A percentile compares a stretch with the other conserved stretches of the same genome.
phyloP scores from a whole-genome alignment of 192 early-diverging fungal species.

The Umbelopsis sp. region DNA sequence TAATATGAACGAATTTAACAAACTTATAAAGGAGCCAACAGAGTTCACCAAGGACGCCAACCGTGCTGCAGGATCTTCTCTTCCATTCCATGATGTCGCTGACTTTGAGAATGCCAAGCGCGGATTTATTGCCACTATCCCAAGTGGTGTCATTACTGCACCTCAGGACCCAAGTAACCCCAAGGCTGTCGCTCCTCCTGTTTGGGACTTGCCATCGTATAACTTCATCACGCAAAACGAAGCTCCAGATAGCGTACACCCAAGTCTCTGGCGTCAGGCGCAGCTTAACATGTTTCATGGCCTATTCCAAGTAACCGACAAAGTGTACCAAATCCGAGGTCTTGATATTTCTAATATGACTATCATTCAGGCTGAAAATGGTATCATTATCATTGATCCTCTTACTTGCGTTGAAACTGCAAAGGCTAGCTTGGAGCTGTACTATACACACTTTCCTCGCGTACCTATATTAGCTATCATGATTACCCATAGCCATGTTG shows the following conservation, averaged over 20 bases:
- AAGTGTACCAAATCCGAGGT: constrained; percentile 6
- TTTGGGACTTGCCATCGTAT: background rate
- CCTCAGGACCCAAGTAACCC: background rate
- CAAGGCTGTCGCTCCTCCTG: background rate
- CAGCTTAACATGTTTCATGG: background rate
- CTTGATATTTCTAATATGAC: constrained; percentile 3
- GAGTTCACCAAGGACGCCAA: background rate
- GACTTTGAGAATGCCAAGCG: constrained; percentile 14
- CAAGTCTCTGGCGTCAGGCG: constrained; percentile 10
- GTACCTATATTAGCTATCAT: background rate
- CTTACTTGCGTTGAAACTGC: background rate
- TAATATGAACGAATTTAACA: background rate
- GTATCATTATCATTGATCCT: constrained; percentile 4
- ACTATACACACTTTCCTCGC: background rate
- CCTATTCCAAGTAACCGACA: background rate
- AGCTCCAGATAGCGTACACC: background rate
- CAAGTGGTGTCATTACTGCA: background rate
- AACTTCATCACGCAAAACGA: background rate
- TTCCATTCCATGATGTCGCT: background rate
- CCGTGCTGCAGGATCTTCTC: background rate
- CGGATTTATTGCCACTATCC: no score
- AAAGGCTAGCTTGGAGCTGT: background rate
- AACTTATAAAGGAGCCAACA: constrained; percentile 9
- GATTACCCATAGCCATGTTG: constrained; percentile 12
- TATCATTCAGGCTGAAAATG: constrained; percentile 1